Conservation (phyloP, 2,329 filamentous ascomycete genomes). For the Mariannaea elegans region DNA sequence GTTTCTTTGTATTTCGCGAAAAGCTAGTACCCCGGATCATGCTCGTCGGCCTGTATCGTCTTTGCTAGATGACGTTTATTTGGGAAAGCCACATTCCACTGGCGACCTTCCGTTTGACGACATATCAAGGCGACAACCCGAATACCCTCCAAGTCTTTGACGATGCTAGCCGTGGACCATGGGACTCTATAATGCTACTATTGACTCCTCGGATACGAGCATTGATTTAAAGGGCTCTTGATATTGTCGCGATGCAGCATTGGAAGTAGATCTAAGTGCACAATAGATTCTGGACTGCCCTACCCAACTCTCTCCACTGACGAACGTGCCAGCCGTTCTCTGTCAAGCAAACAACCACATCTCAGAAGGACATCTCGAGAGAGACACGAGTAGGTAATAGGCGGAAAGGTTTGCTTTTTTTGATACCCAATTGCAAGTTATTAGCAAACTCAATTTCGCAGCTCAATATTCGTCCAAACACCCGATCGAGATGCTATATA, state of each 20-base stretch:
- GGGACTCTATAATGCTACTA: slow-evolving; percentile 1
- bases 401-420: no score
- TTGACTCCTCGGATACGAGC: not conserved
- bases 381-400: not conserved
- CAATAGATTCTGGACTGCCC: slow-evolving; percentile 23
- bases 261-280: slow-evolving; percentile 12
- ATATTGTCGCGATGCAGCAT: slow-evolving; percentile 3
- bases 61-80: no score
- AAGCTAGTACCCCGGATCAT: no score
- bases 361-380: not conserved
- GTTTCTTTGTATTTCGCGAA: no score
- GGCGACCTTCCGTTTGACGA: no score
- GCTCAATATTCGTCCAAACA: no score
- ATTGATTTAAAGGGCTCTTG: slow-evolving; percentile 16
- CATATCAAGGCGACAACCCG: not conserved
- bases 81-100: no score
- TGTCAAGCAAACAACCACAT: slow-evolving; percentile 8
- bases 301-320: not conserved
- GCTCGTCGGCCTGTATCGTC: no score
- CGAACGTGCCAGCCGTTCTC: slow-evolving; percentile 6
- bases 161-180: slow-evolving; percentile 14
- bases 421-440: no score
- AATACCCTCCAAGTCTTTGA: slow-evolving; percentile 15
- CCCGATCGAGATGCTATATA: no score
- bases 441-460: no score